phyloP scores from a whole-genome alignment of 2,329 filamentous ascomycete species.

The Colletotrichum eleusines region DNA sequence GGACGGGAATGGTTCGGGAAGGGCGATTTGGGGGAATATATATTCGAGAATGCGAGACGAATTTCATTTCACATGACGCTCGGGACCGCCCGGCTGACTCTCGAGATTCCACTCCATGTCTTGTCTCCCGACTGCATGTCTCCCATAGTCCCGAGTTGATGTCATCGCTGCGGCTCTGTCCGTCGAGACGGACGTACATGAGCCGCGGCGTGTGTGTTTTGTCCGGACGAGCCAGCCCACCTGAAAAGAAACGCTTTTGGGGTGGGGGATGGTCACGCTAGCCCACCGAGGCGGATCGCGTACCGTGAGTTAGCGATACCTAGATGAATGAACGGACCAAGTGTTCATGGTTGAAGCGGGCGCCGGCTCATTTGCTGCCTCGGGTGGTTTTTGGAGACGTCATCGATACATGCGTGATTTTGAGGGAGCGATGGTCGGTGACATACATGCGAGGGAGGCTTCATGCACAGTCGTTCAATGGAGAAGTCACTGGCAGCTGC shows the following conservation, averaged over 20 bases:
- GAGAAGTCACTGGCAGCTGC: neutral
- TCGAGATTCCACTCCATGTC: neutral
- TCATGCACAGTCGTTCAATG: no score
- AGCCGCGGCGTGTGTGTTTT: neutral
- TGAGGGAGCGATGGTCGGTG: no score
- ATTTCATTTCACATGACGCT: neutral
- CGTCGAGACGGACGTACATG: neutral
- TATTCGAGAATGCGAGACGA: slow-evolving; percentile 1
- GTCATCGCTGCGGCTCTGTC: neutral
- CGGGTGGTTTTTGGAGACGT: no score
- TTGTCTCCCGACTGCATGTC: neutral
- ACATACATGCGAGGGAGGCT: no score
- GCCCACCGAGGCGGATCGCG: neutral
- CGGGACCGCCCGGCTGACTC: neutral
- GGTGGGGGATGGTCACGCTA: neutral
- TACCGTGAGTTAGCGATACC: no score
- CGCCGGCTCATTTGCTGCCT: no score
- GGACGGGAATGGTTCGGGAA: neutral
- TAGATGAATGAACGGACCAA: no score
- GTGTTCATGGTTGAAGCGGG: no score
- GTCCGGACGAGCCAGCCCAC: neutral
- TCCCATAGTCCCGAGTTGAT: neutral
- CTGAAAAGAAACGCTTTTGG: neutral
- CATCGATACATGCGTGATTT: no score
- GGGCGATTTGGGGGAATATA: neutral